Evolutionary conservation across 2,329 filamentous ascomycete genomes (phyloP).

Genomic region (Trichoderma endophyticum): DNA sequence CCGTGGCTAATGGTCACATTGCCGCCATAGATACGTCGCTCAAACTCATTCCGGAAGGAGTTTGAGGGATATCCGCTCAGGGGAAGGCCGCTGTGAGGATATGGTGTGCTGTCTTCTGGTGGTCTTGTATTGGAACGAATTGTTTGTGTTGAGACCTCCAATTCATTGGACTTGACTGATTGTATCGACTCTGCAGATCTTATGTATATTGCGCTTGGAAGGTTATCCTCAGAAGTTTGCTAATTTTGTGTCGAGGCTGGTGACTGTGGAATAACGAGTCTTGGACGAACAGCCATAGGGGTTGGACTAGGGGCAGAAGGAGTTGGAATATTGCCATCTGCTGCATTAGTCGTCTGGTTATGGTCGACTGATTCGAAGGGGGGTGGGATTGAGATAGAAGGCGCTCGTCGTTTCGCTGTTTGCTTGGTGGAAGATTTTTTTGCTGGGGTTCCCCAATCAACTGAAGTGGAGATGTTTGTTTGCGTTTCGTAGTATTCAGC

Average conservation of each 20-base stretch:
- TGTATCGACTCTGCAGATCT: constrained; percentile 24
- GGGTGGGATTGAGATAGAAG: background rate
- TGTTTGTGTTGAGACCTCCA: constrained; percentile 25
- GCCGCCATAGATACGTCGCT: constrained; percentile 24
- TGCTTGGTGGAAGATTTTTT: background rate
- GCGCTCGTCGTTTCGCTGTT: background rate
- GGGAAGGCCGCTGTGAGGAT: constrained; percentile 25
- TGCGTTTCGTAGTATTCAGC: background rate
- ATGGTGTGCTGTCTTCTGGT: constrained; percentile 32
- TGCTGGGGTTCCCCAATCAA: background rate
- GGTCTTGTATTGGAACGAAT: constrained; percentile 28
- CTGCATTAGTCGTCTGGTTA: background rate
- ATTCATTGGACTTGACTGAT: constrained; percentile 25
- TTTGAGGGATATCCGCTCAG: constrained; percentile 25
- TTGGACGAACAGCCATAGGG: constrained; percentile 29
- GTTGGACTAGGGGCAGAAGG: constrained; percentile 37
- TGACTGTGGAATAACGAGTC: constrained; percentile 29
- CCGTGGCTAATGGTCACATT: constrained; percentile 17
- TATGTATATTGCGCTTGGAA: constrained; percentile 23
- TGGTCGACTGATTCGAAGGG: background rate
- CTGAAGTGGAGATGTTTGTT: background rate
- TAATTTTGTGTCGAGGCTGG: constrained; percentile 19
- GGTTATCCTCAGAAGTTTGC: background rate
- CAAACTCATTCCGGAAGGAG: constrained; percentile 1
- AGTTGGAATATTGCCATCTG: constrained; percentile 26